Conservation (phyloP, 495 filamentous ascomycete genomes). For the Penicillium bialowiezense region DNA sequence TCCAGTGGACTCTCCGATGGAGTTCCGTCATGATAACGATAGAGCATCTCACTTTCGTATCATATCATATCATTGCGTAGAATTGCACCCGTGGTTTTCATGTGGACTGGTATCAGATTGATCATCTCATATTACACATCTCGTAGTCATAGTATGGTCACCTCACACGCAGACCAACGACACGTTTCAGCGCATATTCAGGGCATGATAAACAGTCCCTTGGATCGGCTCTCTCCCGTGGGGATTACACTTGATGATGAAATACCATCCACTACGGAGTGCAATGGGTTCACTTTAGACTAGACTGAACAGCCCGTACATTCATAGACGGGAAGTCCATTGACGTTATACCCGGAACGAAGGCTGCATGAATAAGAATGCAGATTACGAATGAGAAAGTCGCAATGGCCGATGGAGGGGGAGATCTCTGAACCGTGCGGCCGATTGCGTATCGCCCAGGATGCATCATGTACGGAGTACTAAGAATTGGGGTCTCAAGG, state of each 20-base stretch:
- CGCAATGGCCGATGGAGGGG: conserved; percentile 12
- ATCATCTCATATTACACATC: too few relatives aligned
- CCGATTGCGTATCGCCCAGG: neutral
- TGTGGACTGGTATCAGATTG: neutral
- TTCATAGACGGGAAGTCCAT: too few relatives aligned
- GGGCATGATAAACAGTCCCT: neutral
- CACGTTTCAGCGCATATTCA: conserved; percentile 2
- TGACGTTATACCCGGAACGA: neutral
- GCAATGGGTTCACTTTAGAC: neutral
- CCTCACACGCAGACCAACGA: neutral
- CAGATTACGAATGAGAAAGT: neutral
- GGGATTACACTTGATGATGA: conserved; percentile 2
- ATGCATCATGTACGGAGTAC: neutral
- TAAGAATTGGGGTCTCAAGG: neutral
- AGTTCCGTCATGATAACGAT: neutral
- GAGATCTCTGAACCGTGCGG: conserved; percentile 20
- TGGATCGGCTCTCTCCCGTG: neutral
- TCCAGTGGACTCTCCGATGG: too few relatives aligned
- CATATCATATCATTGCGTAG: neutral
- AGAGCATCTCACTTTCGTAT: neutral
- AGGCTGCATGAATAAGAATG: neutral
- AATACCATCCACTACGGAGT: neutral
- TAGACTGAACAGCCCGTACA: too few relatives aligned
- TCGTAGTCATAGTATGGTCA: conserved; percentile 1
- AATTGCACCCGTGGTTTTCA: too few relatives aligned